Evolutionary conservation across 129 eudicot genomes (phyloP), one percentile per base, ranked within the genome.

Genomic region (Glebionis coronaria): DNA sequence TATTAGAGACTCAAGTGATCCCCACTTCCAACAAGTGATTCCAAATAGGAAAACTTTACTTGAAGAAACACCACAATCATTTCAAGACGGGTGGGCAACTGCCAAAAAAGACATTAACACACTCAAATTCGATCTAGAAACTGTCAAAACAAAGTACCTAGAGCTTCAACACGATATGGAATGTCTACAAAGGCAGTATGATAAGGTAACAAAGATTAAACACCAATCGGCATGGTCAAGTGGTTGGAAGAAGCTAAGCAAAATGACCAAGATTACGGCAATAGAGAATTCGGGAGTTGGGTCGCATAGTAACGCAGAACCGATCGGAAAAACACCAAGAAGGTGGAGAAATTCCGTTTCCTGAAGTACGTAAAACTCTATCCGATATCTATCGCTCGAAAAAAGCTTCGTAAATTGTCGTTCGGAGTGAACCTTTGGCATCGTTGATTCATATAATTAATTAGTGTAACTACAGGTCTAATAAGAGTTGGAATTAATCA

Each of bases 331-430:
- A 82, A 53, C 80, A 3, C 79, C 94, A 29, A 79, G 96, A 83
- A 82, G 96, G 82, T 88, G 94, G 93, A 88, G 97, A 79, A 88
- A 91, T 62, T 91, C 96, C 11, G 80, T 88, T 67, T 87, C 97
- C 5, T 91, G 66, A 73, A 65, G 12, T n/a, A n/a, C n/a, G n/a
- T 44, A 44, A 56, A 21, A 20, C 25, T 55, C 12, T 14, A 47
- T 45, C 5, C 6, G 4, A 18, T 35, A 15, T 9, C 16, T 49
- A 47, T 29, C n/a, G 10, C 9, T 14, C 46, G 28, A 4, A 50
- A n/a, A 66, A 6, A 2, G 15, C 3, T 0, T 15, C 2, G n/a
- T n/a, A 25, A 64, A 58, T 3, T 64, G 58, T 15, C 9, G 9
- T 14, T 49, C 2, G 0, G 56, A n/a, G 1, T 25, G 19, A 25